These are phyloP conservation scores for Datisca glomerata DNA, from an alignment of 306 rosid genomes.

Conservation along the genomic window DNA sequence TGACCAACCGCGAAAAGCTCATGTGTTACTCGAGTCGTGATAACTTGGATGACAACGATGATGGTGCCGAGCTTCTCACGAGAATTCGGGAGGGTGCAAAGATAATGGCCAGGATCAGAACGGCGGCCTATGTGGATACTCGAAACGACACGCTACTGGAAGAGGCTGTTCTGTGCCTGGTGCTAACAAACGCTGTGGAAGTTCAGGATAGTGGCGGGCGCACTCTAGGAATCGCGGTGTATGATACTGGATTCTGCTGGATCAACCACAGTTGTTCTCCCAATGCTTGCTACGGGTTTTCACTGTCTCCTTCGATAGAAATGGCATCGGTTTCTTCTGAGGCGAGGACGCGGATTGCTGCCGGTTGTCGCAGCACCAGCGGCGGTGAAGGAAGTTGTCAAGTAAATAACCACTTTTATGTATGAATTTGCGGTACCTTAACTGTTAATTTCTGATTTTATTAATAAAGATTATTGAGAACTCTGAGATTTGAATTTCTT, in stretches of 20 bases:
- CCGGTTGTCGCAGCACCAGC: constrained; percentile 9
- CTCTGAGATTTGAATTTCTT: constrained; percentile 9
- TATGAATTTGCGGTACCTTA: not conserved
- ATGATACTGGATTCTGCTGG: constrained; percentile 38
- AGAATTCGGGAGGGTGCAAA: constrained; percentile 24
- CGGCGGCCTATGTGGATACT: constrained; percentile 2
- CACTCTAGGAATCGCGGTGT: constrained; percentile 48
- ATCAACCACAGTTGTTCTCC: constrained; percentile 91
- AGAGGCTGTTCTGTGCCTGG: constrained; percentile 45
- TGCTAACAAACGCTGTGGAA: constrained; percentile 79
- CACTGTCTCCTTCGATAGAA: constrained; percentile 10
- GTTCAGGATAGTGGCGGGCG: constrained; percentile 49
- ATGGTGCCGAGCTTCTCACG: constrained; percentile 9
- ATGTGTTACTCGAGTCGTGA: not conserved
- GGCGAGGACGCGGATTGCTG: constrained; percentile 19
- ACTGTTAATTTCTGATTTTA: not conserved
- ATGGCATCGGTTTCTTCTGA: constrained; percentile 7
- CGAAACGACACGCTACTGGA: constrained; percentile 24
- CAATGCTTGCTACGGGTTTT: constrained; percentile 44
- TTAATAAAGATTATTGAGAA: not conserved
- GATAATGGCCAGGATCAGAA: constrained; percentile 33
- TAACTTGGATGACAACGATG: not conserved
- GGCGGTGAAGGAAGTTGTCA: constrained; percentile 10
- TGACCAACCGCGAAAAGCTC: constrained; percentile 33
- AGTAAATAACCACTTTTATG: constrained; percentile 10